Conservation (phyloP, 306 rosid genomes). For the Cucumis hystrix region DNA sequence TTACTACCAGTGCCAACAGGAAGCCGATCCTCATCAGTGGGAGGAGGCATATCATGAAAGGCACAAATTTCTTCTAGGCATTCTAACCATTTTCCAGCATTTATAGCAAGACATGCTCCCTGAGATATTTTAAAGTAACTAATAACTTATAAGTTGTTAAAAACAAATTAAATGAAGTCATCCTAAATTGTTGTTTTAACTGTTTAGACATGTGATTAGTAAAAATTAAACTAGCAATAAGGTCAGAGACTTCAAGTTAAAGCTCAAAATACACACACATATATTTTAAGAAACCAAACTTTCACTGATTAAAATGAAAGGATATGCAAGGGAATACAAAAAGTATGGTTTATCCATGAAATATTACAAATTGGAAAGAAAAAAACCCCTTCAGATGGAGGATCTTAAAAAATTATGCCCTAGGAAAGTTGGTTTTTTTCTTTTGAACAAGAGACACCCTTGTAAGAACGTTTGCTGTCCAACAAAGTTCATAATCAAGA, state of each 20-base stretch:
- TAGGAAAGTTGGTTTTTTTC: neutral
- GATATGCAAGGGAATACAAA: neutral
- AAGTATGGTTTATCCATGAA: neutral
- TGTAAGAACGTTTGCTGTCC: neutral
- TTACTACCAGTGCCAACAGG: slow-evolving; percentile 97
- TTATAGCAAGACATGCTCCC: slow-evolving; percentile 89
- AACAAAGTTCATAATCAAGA: neutral
- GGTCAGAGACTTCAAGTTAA: neutral
- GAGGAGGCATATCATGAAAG: slow-evolving; percentile 55
- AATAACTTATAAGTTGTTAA: neutral
- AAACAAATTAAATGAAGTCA: slow-evolving; percentile 4
- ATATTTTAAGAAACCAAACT: neutral
- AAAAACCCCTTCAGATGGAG: neutral
- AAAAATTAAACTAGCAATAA: neutral
- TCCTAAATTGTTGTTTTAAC: slow-evolving; percentile 1
- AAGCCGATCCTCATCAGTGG: slow-evolving; percentile 76
- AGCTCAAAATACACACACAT: neutral
- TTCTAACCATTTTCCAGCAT: slow-evolving; percentile 63
- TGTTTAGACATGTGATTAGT: neutral
- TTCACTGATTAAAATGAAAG: neutral
- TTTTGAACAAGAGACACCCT: no score
- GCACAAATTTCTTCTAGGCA: slow-evolving; percentile 57
- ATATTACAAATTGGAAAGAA: neutral
- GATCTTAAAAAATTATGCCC: neutral
- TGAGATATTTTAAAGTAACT: slow-evolving; percentile 19